phyloP scores from a whole-genome alignment of 2,329 filamentous ascomycete genomes.

The Sclerotinia borealis region DNA sequence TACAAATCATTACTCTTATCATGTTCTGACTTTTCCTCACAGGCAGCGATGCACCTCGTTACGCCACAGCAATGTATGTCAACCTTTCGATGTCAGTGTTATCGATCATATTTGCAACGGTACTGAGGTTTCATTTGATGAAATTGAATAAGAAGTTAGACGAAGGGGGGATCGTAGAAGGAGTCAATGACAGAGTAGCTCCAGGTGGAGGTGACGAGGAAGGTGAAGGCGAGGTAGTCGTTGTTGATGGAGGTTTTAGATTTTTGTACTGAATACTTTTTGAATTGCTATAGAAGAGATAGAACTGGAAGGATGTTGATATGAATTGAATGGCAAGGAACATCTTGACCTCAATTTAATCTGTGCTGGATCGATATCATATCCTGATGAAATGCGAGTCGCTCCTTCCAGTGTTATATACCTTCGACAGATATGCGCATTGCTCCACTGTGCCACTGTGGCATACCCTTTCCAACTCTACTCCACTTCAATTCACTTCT shows the following conservation, averaged over 20 bases:
- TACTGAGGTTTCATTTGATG: conserved; percentile 57
- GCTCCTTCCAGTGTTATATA: neutral
- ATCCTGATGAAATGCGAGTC: neutral
- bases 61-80: conserved; percentile 52
- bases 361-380: neutral
- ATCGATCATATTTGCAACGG: conserved; percentile 56
- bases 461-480: neutral
- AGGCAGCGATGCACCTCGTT: conserved; percentile 4
- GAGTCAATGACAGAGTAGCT: conserved; percentile 23
- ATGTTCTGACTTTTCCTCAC: neutral
- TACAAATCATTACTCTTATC: neutral
- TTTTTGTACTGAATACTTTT: neutral
- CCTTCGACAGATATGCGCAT: neutral
- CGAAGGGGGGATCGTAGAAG: conserved; percentile 46
- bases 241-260: conserved; percentile 7
- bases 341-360: neutral
- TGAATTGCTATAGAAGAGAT: neutral
- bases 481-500: neutral
- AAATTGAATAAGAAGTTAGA: conserved; percentile 66
- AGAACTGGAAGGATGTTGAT: neutral
- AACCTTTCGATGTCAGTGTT: conserved; percentile 61
- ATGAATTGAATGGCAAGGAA: neutral
- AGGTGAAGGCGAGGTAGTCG: conserved; percentile 3
- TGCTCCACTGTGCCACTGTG: neutral
- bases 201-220: neutral